A percentile compares a stretch with the other conserved stretches of the same genome.
Conservation (phyloP, 805 yeast genomes). For the Wickerhamiella spandovensis region DNA sequence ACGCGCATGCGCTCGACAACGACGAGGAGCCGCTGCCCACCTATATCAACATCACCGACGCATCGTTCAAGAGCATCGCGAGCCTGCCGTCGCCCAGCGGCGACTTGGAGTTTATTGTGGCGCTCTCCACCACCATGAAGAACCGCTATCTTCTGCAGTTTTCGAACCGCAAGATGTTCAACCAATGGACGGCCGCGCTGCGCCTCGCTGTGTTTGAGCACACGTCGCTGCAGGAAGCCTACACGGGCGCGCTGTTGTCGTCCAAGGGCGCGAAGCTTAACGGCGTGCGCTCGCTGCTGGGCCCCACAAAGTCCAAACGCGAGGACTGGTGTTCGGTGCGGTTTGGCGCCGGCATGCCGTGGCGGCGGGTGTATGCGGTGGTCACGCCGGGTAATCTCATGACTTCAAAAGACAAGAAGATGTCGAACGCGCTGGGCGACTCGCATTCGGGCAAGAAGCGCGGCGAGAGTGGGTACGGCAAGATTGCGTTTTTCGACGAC, state of each 20-base stretch:
- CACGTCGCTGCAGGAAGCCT: conserved; percentile 79
- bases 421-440: conserved; percentile 1
- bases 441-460: conserved; percentile 25
- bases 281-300: conserved; percentile 72
- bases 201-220: conserved; percentile 72
- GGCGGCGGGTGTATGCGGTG: conserved; percentile 90
- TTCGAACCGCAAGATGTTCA: conserved; percentile 46
- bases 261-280: conserved; percentile 82
- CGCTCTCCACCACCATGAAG: conserved; percentile 85
- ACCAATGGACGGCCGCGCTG: conserved; percentile 72
- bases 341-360: conserved; percentile 95
- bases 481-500: conserved; percentile 66
- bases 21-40: conserved; percentile 58
- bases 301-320: conserved; percentile 73
- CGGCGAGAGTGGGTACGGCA: conserved; percentile 36
- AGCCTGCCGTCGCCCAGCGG: conserved; percentile 52
- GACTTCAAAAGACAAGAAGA: conserved; percentile 30
- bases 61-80: conserved; percentile 63
- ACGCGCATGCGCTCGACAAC: conserved; percentile 38
- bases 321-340: conserved; percentile 93
- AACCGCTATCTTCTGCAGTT: conserved; percentile 78
- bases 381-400: conserved; percentile 41
- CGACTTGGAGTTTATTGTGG: conserved; percentile 60
- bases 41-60: conserved; percentile 83
- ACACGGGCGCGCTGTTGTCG: conserved; percentile 85